Evolutionary conservation across 1,139 yeast species (phyloP), one percentile per base, ranked within the genome.

Genomic region (Yamadazyma taylorii): DNA sequence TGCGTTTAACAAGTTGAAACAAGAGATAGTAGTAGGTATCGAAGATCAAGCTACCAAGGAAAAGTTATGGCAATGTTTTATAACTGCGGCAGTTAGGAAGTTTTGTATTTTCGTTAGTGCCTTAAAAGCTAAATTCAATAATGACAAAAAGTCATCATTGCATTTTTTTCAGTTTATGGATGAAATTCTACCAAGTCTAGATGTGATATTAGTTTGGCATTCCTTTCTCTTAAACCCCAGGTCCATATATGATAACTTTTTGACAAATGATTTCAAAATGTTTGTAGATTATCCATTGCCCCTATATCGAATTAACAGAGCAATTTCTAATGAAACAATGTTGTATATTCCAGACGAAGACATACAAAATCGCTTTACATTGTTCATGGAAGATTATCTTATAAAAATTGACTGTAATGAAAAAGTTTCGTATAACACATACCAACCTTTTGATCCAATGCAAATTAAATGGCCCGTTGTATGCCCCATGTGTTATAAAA

Each of bases 121-220:
- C 2, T 40, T 56, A 33, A 48, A 40, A 31, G 17, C 32, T 4
- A 17, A 17, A 17, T 8, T 11, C 5, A 19, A 26, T 9, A 30
- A 21, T 14, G 15, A 17, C 5, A 8, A 17, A n/a, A 19, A 29
- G 17, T 11, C 5, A 5, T 29, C 5, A 12, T 11, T 13, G 12
- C 34, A 21, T 14, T 31, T 12, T 3, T 30, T 22, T 15, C 21
- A 27, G 11, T 15, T 27, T 6, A 23, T 32, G 28, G 15, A 17
- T 24, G 11, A 6, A 5, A 17, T 30, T n/a, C 35, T 62, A 22
- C 70, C 71, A 1, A 70, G 70, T 2, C 40, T 66, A 30, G 73
- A 67, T 41, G 60, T 69, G 9, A 36, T 69, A 5, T 53, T 69
- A 60, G 68, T 67, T 1, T 69, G 73, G 74, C 73, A 69, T 47